Base-by-base conservation (phyloP, 2,329 filamentous ascomycete species). In the Penicillium olsonii region DNA sequence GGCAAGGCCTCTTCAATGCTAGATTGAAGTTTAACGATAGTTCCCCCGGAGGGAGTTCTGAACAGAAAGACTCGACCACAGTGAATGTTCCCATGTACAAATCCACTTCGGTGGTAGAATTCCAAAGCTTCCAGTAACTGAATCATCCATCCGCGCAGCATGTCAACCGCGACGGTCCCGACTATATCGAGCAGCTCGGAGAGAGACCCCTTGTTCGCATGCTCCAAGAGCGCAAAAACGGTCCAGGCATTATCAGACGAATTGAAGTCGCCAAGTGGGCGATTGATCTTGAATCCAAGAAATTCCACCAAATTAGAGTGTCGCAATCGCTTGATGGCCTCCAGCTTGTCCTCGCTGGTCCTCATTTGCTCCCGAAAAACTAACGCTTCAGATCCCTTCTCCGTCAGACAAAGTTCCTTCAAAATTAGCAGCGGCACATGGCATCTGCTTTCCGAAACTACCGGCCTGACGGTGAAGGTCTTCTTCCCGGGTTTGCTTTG, bases 121-220 rank as follows among this genome's bases (percentile, higher is more conserved):
- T 90, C 88, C 22, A 99, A 76, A 0, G 87, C 94, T 72, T 96
- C 90, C 20, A 99, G 81, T 15, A 99, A 78, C 62, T 96, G 90
- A 51, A 92, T 84, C n/a, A 90, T 94, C 87, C 91, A 97, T 19
- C 89, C 85, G 45, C 91, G 87, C 37, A 92, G 85, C 66, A 87
- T 92, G 55, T 83, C 82, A 43, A 88, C 81, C 35, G 87, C 83
- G 42, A 96, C 75, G 24, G 82, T 82, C 4, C 88, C 90, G 35
- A 90, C 84, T 52, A 92, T 82, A 48, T 92, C 87, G 24, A 99
- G 78, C 17, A 95, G 78, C 61, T 96, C 90, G 22, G 87, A 83
- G 12, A 99, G 74, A 0, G 92, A 89, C 0, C 90, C 91, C 67
- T 89, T 91, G 44, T 90, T 87, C 10, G 89, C 88, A 61, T 89